Evolutionary conservation across 257 asterid genomes (phyloP), one percentile per base, ranked within the genome.

Genomic region (Thymus mandschuricus): DNA sequence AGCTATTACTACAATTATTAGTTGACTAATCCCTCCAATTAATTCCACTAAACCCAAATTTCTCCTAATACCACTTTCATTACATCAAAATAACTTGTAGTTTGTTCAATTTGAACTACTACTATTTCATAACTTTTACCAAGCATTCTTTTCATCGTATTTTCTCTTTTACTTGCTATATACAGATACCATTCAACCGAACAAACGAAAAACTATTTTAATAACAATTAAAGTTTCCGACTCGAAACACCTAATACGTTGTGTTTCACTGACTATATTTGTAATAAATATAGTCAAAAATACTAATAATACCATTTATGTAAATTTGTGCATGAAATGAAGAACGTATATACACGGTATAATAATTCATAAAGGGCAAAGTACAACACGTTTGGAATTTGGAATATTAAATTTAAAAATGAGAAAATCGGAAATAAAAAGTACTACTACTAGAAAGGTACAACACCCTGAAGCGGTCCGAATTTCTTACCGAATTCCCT

Each of bases 401-500:
- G 21, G 21, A 38, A 6, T 3, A 38, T 6, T 10, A 6, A 49
- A 45, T 45, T 38, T 50, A 52, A 1, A 31, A 65, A 31, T 35
- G 38, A 41, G 44, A 66, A 59, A 15, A 35, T 10, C 29, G 15
- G 61, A 56, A 29, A 56, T 10, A 59, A 50, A 49, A 21, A 21
- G 21, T 21, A 21, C 21, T 21, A 21, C 21, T 21, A 21, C 31
- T 30, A 29, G 31, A 38, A 43, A 76, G 65, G 62, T 50, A 60
- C 67, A 72, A 71, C 71, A 66, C 21, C 33, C 30, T 34, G 38
- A 34, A 61, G 21, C 48, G 60, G 65, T 50, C 69, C 41, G 45
- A 10, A 29, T 56, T 28, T 9, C 38, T 31, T 10, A 12, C 41
- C 63, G 9, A 56, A 27, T 73, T 11, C 12, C 38, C 38, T 11